These are phyloP conservation scores for Viola odorata DNA, from an alignment of 345 rosid genomes.

Conservation along the genomic window DNA sequence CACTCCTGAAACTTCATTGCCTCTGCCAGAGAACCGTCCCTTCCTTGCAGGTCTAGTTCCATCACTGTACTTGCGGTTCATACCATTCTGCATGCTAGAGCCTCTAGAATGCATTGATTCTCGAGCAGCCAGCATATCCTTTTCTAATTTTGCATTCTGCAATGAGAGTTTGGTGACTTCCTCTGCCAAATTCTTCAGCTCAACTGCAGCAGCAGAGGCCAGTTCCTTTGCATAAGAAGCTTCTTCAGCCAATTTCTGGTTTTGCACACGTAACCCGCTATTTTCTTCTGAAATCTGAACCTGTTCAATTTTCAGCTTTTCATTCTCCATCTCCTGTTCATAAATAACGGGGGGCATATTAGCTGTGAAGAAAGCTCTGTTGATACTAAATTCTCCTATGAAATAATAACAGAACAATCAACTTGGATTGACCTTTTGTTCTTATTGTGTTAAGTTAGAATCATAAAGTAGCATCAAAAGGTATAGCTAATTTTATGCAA, in stretches of 20 bases:
- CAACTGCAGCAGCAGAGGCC: constrained; percentile 99
- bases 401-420: too few relatives aligned
- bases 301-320: constrained; percentile 71
- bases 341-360: constrained; percentile 12
- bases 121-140: constrained; percentile 65
- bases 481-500: too few relatives aligned
- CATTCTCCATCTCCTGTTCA: constrained; percentile 73
- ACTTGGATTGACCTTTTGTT: too few relatives aligned
- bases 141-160: constrained; percentile 76
- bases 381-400: too few relatives aligned
- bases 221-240: constrained; percentile 94
- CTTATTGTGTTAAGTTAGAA: too few relatives aligned
- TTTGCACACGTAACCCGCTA: constrained; percentile 78
- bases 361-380: too few relatives aligned
- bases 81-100: constrained; percentile 44
- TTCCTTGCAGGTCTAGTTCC: constrained; percentile 62
- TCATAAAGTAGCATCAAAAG: too few relatives aligned
- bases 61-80: constrained; percentile 62
- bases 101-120: constrained; percentile 65
- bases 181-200: constrained; percentile 85
- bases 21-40: constrained; percentile 64
- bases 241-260: constrained; percentile 90
- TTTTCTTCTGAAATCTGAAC: constrained; percentile 86
- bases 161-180: constrained; percentile 88
- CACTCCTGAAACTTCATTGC: constrained; percentile 45